Conservation (phyloP, 768 basidiomycete species). For the Hericium erinaceus region DNA sequence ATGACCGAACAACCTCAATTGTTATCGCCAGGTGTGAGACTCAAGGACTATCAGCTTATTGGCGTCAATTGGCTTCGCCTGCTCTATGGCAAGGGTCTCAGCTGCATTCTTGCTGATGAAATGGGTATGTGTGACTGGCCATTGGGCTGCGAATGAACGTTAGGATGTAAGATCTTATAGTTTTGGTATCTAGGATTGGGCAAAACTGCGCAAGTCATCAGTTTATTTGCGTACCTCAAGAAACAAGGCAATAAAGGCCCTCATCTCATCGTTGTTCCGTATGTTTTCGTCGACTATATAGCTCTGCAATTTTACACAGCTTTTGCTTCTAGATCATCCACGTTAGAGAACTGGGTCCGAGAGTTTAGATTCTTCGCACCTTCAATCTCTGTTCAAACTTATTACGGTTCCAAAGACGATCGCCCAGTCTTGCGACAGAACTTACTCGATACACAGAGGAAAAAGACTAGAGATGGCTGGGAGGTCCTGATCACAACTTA, state of each 20-base stretch:
- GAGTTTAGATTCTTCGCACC: slow-evolving; percentile 92
- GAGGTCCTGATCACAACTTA: slow-evolving; percentile 96
- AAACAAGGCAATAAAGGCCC: slow-evolving; percentile 73
- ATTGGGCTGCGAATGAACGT: not conserved
- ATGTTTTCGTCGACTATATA: slow-evolving; percentile 25
- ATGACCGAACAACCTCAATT: slow-evolving; percentile 65
- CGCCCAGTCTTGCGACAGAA: slow-evolving; percentile 64
- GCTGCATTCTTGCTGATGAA: slow-evolving; percentile 97
- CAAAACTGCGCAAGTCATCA: slow-evolving; percentile 98
- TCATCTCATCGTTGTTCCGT: slow-evolving; percentile 94
- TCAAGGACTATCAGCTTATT: slow-evolving; percentile 96
- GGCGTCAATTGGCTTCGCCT: slow-evolving; percentile 98
- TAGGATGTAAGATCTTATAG: slow-evolving; percentile 4
- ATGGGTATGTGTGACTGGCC: slow-evolving; percentile 63
- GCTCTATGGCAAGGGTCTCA: slow-evolving; percentile 68
- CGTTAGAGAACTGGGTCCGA: slow-evolving; percentile 96
- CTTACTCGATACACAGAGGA: slow-evolving; percentile 50
- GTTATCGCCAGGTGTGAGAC: slow-evolving; percentile 53
- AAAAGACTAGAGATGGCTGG: slow-evolving; percentile 52
- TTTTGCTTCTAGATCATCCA: slow-evolving; percentile 61
- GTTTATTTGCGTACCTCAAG: slow-evolving; percentile 86
- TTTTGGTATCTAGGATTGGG: slow-evolving; percentile 62
- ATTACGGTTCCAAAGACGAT: slow-evolving; percentile 91
- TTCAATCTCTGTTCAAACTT: slow-evolving; percentile 75
- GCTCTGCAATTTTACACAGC: not conserved